Evolutionary conservation across 2,329 filamentous ascomycete species (phyloP), one percentile per base, ranked within the genome.

Genomic region (Calycina marina): DNA sequence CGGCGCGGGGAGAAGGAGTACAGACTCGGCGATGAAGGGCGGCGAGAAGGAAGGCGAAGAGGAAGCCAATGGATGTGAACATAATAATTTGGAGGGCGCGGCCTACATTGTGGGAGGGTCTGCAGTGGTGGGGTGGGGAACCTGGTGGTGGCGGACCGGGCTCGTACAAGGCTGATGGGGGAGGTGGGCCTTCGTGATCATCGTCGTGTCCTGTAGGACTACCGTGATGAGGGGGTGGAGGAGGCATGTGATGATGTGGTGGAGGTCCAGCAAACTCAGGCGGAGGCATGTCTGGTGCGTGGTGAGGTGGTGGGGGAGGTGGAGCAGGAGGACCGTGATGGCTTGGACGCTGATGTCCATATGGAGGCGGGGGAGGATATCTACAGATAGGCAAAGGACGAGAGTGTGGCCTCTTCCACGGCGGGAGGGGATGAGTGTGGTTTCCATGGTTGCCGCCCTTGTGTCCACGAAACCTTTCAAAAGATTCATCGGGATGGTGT

Each of bases 331-430:
- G 24, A 8, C 12, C 11, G 20, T 13, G 20, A 6, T 27, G 31
- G 16, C n/a, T 15, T 12, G 22, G 18, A 14, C 15, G 9, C 8
- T 29, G 22, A 1, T 6, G n/a, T 10, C 16, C 9, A 9, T 29
- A 16, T 11, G 25, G 15, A 6, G 4, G 25, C n/a, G 17, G 18
- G 14, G 14, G 6, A 14, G 30, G 45, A 36, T 34, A 50, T 42
- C 34, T 36, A 34, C 45, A 49, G 18, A 48, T 33, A 31, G 51
- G 49, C 27, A 51, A 44, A 36, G 48, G 48, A 10, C 37, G 37
- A n/a, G n/a, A n/a, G 25, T 46, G 44, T 16, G 27, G 13, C 11
- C 16, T 18, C 12, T 24, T 34, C 32, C 48, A 44, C 36, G 45
- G 44, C 43, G 27, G 47, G 45, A 5, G 44, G 6, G 42, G 47